phyloP scores from a whole-genome alignment of 306 rosid genomes.

The Calophaca sinica region DNA sequence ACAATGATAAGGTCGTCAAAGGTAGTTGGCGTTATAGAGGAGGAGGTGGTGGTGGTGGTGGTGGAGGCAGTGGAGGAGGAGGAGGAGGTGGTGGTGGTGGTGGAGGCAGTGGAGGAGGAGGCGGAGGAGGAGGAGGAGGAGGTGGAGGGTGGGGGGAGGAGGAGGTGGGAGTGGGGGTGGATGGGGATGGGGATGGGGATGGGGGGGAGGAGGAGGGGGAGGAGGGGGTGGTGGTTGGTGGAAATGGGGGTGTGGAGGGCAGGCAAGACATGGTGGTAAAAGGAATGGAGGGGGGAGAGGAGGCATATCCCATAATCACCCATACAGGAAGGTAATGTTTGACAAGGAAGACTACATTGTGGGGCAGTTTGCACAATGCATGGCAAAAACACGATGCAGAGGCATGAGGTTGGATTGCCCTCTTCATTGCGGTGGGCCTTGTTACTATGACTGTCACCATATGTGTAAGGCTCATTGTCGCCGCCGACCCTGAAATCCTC shows the following conservation, averaged over 20 bases:
- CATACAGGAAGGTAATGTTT: slow-evolving; percentile 43
- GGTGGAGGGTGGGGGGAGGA: slow-evolving; percentile 17
- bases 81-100: slow-evolving; percentile 35
- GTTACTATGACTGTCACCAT: slow-evolving; percentile 81
- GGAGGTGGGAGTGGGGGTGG: slow-evolving; percentile 1
- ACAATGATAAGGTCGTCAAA: slow-evolving; percentile 39
- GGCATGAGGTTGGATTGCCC: slow-evolving; percentile 90
- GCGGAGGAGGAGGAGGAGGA: slow-evolving; percentile 34
- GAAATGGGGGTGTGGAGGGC: slow-evolving; percentile 79
- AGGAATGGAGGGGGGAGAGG: slow-evolving; percentile 44
- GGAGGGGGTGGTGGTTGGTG: slow-evolving; percentile 83
- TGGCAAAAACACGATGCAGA: slow-evolving; percentile 65
- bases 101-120: background rate
- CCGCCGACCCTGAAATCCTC: slow-evolving; percentile 40
- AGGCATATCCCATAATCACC: background rate
- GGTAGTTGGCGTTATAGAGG: slow-evolving; percentile 9
- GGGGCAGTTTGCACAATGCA: slow-evolving; percentile 86
- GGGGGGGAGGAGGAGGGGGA: slow-evolving; percentile 76
- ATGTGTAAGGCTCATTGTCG: slow-evolving; percentile 89
- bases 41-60: slow-evolving; percentile 22
- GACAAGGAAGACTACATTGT: slow-evolving; percentile 56
- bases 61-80: background rate
- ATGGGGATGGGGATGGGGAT: slow-evolving; percentile 32
- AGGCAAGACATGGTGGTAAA: slow-evolving; percentile 46
- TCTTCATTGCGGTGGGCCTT: slow-evolving; percentile 90